Evolutionary conservation across 2,329 filamentous ascomycete genomes (phyloP).

Genomic region (Penicillium frequentans): DNA sequence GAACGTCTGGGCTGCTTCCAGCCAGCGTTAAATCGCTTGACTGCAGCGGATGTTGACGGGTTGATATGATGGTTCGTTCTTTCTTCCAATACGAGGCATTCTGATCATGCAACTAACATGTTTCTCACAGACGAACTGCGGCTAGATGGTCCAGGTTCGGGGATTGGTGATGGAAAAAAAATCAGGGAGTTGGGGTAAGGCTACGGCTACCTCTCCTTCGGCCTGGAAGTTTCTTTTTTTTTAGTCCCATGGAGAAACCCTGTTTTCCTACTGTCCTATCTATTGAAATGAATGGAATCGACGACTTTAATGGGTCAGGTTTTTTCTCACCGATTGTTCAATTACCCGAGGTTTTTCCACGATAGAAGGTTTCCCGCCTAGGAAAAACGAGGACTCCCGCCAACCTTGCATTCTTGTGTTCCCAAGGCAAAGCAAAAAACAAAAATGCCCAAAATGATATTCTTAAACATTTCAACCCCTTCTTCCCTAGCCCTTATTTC

Average conservation of each 20-base stretch:
- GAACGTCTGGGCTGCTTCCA: conserved; percentile 83
- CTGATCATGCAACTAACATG: background rate
- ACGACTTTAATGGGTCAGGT: conserved; percentile 26
- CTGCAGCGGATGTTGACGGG: conserved; percentile 30
- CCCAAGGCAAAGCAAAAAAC: conserved; percentile 14
- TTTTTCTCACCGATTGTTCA: conserved; percentile 20
- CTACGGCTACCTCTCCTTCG: conserved; percentile 15
- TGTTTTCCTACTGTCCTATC: conserved; percentile 28
- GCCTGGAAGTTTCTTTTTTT: conserved; percentile 16
- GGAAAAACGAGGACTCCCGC: background rate
- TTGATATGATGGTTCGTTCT: conserved; percentile 29
- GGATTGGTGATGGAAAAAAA: conserved; percentile 24
- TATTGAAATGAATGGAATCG: conserved; percentile 31
- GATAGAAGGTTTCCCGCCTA: conserved; percentile 14
- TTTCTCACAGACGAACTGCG: conserved; percentile 22
- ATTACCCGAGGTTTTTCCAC: conserved; percentile 1
- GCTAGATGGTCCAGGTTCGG: conserved; percentile 26
- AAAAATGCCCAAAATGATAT: conserved; percentile 13
- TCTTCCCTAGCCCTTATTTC: background rate
- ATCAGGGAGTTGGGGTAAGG: conserved; percentile 19
- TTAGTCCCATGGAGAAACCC: conserved; percentile 20
- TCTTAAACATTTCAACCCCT: conserved; percentile 11
- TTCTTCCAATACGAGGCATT: background rate
- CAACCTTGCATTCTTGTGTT: conserved; percentile 3
- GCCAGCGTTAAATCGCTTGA: conserved; percentile 50